Evolutionary conservation across 768 basidiomycete genomes (phyloP).

Genomic region (Naematelia encephala): DNA sequence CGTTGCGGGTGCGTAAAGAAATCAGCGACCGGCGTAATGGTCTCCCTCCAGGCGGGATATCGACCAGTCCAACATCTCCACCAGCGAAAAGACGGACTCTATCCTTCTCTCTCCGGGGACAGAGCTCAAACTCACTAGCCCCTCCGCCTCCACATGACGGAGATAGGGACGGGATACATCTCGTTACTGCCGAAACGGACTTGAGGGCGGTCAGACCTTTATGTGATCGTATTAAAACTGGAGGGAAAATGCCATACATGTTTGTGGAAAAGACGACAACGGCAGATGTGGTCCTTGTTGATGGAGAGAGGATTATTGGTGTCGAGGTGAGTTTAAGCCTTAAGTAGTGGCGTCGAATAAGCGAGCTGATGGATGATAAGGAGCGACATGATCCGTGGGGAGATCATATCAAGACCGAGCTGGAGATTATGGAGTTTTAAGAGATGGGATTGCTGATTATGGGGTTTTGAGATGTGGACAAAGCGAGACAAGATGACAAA

Average conservation of each 20-base stretch:
- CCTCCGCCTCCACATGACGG: constrained; percentile 13
- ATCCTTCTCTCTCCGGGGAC: not conserved
- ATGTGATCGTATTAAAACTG: constrained; percentile 17
- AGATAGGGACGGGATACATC: constrained; percentile 22
- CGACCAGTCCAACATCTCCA: not conserved
- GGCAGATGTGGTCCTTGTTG: constrained; percentile 31
- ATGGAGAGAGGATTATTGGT: constrained; percentile 34
- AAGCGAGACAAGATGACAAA: no score
- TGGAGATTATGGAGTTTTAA: constrained; percentile 9
- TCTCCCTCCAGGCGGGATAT: not conserved
- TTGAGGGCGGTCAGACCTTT: constrained; percentile 15
- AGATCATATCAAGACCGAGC: constrained; percentile 7
- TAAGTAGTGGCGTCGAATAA: not conserved
- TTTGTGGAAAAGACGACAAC: constrained; percentile 13
- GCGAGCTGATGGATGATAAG: not conserved
- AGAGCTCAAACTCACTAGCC: not conserved
- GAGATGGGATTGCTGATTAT: not conserved
- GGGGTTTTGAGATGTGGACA: no score
- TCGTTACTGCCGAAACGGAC: constrained; percentile 29
- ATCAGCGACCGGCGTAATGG: constrained; percentile 5
- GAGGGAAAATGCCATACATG: constrained; percentile 30
- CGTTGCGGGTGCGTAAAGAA: constrained; percentile 20
- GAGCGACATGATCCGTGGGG: not conserved
- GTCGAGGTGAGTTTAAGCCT: constrained; percentile 40
- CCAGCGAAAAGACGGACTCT: not conserved